These are phyloP conservation scores for Plasmodium relictum DNA, from an alignment of 169 alveolate genomes.

Conservation along the genomic window DNA sequence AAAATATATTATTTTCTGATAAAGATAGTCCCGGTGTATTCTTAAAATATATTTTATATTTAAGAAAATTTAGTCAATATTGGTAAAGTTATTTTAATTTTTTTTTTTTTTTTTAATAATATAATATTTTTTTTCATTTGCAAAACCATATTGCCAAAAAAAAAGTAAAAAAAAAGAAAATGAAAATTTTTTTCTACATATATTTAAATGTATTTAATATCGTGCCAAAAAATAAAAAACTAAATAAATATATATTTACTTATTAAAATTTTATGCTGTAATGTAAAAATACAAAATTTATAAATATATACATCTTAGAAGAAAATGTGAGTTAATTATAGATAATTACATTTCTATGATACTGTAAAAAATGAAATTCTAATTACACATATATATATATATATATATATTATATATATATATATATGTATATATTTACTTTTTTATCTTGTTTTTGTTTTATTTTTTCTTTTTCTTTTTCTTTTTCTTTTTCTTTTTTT, in stretches of 20 bases:
- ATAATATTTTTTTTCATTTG: slow-evolving; percentile 11
- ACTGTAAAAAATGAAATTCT: slow-evolving; percentile 5
- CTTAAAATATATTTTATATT: neutral
- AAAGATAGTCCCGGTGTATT: too few relatives aligned
- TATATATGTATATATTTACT: too few relatives aligned
- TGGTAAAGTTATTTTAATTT: neutral
- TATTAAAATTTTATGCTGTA: slow-evolving; percentile 7
- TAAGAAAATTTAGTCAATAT: neutral
- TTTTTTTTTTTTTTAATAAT: neutral
- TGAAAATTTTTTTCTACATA: neutral
- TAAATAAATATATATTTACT: slow-evolving; percentile 22
- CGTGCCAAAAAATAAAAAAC: slow-evolving; percentile 25
- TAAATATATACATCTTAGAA: slow-evolving; percentile 15
- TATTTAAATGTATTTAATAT: neutral
- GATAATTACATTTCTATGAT: slow-evolving; percentile 47
- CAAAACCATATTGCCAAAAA: slow-evolving; percentile 22
- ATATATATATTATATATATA: too few relatives aligned
- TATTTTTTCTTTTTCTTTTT: neutral
- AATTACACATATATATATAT: too few relatives aligned
- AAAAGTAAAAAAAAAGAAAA: slow-evolving; percentile 3
- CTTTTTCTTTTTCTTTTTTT: neutral
- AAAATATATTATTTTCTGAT: too few relatives aligned
- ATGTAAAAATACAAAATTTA: slow-evolving; percentile 15
- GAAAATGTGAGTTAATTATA: slow-evolving; percentile 36
- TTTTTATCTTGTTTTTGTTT: too few relatives aligned